Percentiles rank a stretch among this genome's conserved stretches.
Conservation (phyloP, 352 stramenopile species). For the Globisporangium emineosum region DNA sequence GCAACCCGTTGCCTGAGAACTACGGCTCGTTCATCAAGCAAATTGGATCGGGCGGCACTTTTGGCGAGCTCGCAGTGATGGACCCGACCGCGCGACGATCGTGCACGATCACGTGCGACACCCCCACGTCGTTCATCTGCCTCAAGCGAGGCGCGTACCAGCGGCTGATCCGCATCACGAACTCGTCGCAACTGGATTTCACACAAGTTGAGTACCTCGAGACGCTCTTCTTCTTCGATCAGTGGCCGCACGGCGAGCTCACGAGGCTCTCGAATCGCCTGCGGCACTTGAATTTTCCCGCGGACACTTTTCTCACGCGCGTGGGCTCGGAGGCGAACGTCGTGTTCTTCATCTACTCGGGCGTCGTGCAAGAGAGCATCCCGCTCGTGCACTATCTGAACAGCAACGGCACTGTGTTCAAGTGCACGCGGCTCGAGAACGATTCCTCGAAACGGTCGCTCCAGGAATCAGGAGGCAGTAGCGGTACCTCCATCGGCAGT, state of each 20-base stretch:
- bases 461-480: conserved; percentile 21
- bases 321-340: conserved; percentile 66
- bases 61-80: conserved; percentile 80
- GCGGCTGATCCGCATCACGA: conserved; percentile 74
- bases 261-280: conserved; percentile 68
- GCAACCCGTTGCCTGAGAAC: conserved; percentile 30
- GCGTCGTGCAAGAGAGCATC: conserved; percentile 70
- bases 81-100: conserved; percentile 69
- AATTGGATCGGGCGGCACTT: conserved; percentile 69
- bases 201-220: conserved; percentile 82
- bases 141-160: conserved; percentile 83
- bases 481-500: conserved; percentile 14
- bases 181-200: conserved; percentile 77
- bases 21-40: conserved; percentile 77
- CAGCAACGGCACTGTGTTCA: conserved; percentile 56
- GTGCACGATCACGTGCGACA: conserved; percentile 73
- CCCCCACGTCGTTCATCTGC: conserved; percentile 79
- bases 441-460: conserved; percentile 26
- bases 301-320: conserved; percentile 66
- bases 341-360: conserved; percentile 80
- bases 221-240: conserved; percentile 78
- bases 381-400: conserved; percentile 69
- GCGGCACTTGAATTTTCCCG: conserved; percentile 52
- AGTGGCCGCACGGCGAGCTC: conserved; percentile 72
- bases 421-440: conserved; percentile 41